Percentiles rank a stretch among this genome's conserved stretches.
Conservation (phyloP, 2,329 filamentous ascomycete genomes). For the Fusarium acutatum region DNA sequence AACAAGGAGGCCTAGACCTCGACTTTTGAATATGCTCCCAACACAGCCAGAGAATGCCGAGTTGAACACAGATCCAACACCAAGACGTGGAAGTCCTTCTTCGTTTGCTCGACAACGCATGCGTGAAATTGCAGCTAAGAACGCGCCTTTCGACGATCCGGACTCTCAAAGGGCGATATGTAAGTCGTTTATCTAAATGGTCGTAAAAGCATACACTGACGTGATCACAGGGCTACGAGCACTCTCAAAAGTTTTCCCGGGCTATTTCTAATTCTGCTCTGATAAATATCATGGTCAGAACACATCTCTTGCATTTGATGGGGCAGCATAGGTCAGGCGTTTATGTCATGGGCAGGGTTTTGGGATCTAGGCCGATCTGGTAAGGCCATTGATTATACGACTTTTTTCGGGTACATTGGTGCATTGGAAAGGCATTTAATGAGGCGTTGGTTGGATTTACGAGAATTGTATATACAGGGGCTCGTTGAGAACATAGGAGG, state of each 20-base stretch:
- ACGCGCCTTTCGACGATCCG: conserved; percentile 54
- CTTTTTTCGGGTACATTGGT: conserved; percentile 19
- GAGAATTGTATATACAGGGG: conserved; percentile 11
- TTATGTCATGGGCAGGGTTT: conserved; percentile 27
- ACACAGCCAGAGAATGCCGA: conserved; percentile 50
- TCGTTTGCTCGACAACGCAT: conserved; percentile 55
- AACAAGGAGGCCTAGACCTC: conserved; percentile 43
- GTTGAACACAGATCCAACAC: conserved; percentile 37
- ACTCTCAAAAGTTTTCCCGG: conserved; percentile 55
- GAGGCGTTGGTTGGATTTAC: conserved; percentile 28
- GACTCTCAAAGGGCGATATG: conserved; percentile 51
- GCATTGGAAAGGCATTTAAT: conserved; percentile 31
- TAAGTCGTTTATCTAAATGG: conserved; percentile 39
- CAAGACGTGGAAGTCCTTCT: conserved; percentile 52
- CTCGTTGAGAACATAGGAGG: background rate
- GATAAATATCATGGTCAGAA: conserved; percentile 13
- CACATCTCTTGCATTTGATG: conserved; percentile 26
- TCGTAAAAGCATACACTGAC: conserved; percentile 16
- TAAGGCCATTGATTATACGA: conserved; percentile 17
- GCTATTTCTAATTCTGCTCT: conserved; percentile 41
- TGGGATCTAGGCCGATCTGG: conserved; percentile 26
- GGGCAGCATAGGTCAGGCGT: conserved; percentile 44
- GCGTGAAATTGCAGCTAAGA: conserved; percentile 53
- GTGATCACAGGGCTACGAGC: conserved; percentile 52
- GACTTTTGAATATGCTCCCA: conserved; percentile 46